phyloP scores from a whole-genome alignment of 306 rosid genomes.

The Castanea sativa region DNA sequence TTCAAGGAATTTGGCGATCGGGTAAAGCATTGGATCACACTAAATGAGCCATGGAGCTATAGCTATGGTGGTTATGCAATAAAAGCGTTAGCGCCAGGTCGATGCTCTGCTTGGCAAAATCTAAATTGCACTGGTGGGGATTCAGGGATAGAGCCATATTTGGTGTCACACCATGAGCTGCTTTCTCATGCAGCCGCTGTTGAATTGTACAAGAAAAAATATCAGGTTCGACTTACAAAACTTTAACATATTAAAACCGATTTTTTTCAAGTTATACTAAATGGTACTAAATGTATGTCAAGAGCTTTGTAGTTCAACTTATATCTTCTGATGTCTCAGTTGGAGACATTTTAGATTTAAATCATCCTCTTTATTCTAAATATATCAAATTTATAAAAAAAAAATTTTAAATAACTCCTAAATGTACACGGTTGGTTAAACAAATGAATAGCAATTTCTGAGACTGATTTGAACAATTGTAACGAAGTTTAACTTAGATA shows the following conservation, averaged over 20 bases:
- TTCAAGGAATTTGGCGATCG: no score
- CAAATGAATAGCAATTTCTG: no score
- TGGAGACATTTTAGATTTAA: no score
- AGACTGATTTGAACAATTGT: no score
- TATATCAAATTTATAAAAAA: no score
- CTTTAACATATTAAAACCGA: not conserved
- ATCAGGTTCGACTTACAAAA: constrained; percentile 15
- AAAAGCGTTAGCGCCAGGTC: constrained; percentile 12
- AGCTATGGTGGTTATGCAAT: constrained; percentile 20
- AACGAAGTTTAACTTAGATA: no score
- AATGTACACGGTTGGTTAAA: no score
- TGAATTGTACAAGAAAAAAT: not conserved
- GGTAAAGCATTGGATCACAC: constrained; percentile 37
- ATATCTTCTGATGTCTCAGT: no score
- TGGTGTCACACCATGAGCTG: constrained; percentile 27
- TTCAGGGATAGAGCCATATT: constrained; percentile 31
- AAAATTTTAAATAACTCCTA: no score
- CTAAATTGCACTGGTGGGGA: constrained; percentile 27
- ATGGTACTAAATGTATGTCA: not conserved
- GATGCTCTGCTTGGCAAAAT: constrained; percentile 20
- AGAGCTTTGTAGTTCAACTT: no score
- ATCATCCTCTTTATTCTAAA: no score
- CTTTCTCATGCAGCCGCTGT: constrained; percentile 30
- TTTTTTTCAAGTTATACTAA: not conserved
- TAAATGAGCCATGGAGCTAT: constrained; percentile 21